Conservation (phyloP, 495 filamentous ascomycete genomes). For the Cetradonia linearis region DNA sequence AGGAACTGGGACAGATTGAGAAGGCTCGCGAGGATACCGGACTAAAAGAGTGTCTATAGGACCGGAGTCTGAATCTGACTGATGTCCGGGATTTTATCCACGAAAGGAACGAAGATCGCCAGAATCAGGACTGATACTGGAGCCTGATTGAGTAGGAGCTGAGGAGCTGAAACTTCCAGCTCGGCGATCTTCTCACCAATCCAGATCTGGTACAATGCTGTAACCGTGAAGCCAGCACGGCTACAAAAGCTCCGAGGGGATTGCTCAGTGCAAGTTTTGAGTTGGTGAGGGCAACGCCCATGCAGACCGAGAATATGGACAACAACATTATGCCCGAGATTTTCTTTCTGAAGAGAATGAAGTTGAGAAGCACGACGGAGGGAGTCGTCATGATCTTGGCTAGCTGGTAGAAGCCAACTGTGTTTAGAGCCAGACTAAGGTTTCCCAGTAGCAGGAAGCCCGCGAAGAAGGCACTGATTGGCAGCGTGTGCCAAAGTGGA, state of each 20-base stretch:
- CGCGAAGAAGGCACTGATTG: neutral
- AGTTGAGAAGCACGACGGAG: neutral
- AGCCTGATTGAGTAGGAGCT: neutral
- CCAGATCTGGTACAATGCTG: slow-evolving; percentile 1
- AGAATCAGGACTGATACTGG: neutral
- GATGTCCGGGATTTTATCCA: neutral
- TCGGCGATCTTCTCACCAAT: neutral
- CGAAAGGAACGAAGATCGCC: neutral
- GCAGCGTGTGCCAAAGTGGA: neutral
- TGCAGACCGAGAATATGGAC: neutral
- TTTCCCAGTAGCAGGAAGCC: neutral
- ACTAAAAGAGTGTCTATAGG: neutral
- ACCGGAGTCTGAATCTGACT: neutral
- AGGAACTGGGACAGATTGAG: neutral
- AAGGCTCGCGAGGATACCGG: neutral
- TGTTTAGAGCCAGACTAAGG: neutral
- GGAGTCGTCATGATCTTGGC: slow-evolving; percentile 1
- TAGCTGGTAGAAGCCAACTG: neutral
- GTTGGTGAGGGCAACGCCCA: neutral
- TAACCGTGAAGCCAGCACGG: neutral
- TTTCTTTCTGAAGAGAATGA: neutral
- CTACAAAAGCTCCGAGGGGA: neutral
- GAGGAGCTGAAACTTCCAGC: neutral
- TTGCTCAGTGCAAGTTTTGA: neutral
- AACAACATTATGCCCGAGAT: neutral